phyloP scores from a whole-genome alignment of 2,329 filamentous ascomycete genomes.

The Aspergillus proliferans region DNA sequence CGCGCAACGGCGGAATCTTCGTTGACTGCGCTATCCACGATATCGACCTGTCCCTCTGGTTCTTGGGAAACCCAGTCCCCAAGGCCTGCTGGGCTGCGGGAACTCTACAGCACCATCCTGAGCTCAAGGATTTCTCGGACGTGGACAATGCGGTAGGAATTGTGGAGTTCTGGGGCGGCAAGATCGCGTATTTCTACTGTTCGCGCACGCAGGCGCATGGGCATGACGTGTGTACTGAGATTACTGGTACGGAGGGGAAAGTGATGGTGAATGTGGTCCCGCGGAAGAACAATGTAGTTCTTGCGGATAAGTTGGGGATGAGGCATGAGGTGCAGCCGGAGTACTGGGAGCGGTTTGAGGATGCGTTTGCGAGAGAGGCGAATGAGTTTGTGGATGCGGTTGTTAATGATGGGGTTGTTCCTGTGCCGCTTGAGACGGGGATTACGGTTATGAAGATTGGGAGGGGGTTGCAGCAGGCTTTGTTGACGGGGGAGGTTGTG shows the following conservation, averaged over 20 bases:
- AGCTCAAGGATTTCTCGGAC: conserved; percentile 27
- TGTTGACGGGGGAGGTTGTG: conserved; percentile 12
- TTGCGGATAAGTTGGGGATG: conserved; percentile 28
- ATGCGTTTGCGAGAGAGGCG: conserved; percentile 36
- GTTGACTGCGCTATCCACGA: conserved; percentile 62
- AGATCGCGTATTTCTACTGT: conserved; percentile 28
- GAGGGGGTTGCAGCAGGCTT: conserved; percentile 16
- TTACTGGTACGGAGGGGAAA: conserved; percentile 20
- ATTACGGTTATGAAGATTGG: conserved; percentile 35
- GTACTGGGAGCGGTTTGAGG: conserved; percentile 37
- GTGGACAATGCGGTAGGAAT: conserved; percentile 32
- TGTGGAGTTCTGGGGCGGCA: conserved; percentile 33
- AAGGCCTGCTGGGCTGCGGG: conserved; percentile 28
- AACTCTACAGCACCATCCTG: conserved; percentile 18
- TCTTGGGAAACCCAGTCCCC: conserved; percentile 20
- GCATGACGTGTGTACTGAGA: conserved; percentile 29
- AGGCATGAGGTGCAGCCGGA: conserved; percentile 31
- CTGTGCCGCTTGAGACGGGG: conserved; percentile 28
- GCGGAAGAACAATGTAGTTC: conserved; percentile 24
- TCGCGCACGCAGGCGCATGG: conserved; percentile 32
- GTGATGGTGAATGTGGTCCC: conserved; percentile 16
- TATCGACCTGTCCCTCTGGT: conserved; percentile 48
- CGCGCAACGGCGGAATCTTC: conserved; percentile 57
- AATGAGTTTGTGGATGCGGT: conserved; percentile 34
- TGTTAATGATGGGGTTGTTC: conserved; percentile 32